These are phyloP conservation scores for Incumbomyces delicatus DNA, from an alignment of 2,329 filamentous ascomycete species.

Conservation along the genomic window DNA sequence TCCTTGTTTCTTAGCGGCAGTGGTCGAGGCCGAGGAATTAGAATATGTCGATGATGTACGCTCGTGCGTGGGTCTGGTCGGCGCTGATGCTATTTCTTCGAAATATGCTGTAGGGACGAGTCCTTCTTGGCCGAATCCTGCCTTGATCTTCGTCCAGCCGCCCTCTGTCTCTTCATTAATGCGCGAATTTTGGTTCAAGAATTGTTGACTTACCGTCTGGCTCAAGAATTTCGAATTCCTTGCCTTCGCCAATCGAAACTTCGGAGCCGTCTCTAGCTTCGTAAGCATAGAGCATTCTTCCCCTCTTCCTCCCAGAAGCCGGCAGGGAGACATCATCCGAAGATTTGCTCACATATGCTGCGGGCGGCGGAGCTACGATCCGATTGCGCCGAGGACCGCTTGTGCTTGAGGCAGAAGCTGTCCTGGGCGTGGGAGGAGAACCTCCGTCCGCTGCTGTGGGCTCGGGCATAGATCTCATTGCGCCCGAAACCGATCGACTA, in stretches of 20 bases:
- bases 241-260: conserved; percentile 66
- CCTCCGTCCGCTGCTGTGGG: conserved; percentile 34
- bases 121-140: conserved; percentile 60
- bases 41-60: conserved; percentile 70
- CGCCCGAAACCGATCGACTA: conserved; percentile 62
- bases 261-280: conserved; percentile 74
- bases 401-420: conserved; percentile 23
- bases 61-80: conserved; percentile 16
- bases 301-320: conserved; percentile 48
- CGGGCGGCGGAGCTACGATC: conserved; percentile 77
- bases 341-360: conserved; percentile 60
- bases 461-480: conserved; percentile 43
- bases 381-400: conserved; percentile 51
- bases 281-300: conserved; percentile 84
- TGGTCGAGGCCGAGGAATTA: conserved; percentile 55
- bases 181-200: neutral
- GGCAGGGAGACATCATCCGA: conserved; percentile 18
- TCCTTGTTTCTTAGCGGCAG: conserved; percentile 67
- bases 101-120: conserved; percentile 82
- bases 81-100: conserved; percentile 47
- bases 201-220: conserved; percentile 62
- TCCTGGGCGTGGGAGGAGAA: conserved; percentile 27
- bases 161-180: conserved; percentile 52
- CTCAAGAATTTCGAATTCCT: conserved; percentile 68
- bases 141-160: conserved; percentile 81